phyloP scores from a whole-genome alignment of 164 flowering plant species.

The Paratinospora sagittata region DNA sequence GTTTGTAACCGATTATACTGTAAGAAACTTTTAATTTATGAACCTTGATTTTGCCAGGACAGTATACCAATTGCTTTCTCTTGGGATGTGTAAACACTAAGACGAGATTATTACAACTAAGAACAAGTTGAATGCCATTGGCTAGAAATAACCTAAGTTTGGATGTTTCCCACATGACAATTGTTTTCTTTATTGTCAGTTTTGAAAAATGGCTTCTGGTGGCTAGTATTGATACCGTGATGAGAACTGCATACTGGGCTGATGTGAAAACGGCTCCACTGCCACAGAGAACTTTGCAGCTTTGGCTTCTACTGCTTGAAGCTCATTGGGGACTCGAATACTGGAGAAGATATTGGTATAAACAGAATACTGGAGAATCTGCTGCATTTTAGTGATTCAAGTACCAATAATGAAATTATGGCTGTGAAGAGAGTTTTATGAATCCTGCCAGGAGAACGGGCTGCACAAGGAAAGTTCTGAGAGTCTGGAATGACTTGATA shows the following conservation, averaged over 20 bases:
- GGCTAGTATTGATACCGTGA: conserved; percentile 21
- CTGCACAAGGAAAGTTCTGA: conserved; percentile 33
- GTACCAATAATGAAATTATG: conserved; percentile 37
- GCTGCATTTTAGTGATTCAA: background rate
- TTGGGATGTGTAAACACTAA: background rate
- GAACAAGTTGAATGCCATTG: conserved; percentile 43
- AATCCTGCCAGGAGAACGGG: conserved; percentile 28
- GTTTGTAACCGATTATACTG: too few relatives aligned
- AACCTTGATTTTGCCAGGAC: too few relatives aligned
- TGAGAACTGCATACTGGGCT: conserved; percentile 24
- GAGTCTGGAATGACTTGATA: conserved; percentile 34
- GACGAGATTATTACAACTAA: conserved; percentile 26
- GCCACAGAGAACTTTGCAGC: conserved; percentile 38
- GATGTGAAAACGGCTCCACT: conserved; percentile 25
- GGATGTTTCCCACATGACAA: conserved; percentile 27
- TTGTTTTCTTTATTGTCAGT: conserved; percentile 25
- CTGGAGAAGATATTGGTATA: conserved; percentile 16
- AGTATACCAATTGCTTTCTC: too few relatives aligned
- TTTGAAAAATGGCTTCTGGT: conserved; percentile 23
- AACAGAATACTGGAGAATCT: too few relatives aligned
- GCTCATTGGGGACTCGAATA: conserved; percentile 44
- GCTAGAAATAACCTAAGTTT: conserved; percentile 33
- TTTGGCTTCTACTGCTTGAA: conserved; percentile 37
- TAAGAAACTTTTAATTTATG: too few relatives aligned
- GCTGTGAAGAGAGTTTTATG: conserved; percentile 36